Conservation (phyloP, 2,329 filamentous ascomycete species). For the Macroventuria anomochaeta region DNA sequence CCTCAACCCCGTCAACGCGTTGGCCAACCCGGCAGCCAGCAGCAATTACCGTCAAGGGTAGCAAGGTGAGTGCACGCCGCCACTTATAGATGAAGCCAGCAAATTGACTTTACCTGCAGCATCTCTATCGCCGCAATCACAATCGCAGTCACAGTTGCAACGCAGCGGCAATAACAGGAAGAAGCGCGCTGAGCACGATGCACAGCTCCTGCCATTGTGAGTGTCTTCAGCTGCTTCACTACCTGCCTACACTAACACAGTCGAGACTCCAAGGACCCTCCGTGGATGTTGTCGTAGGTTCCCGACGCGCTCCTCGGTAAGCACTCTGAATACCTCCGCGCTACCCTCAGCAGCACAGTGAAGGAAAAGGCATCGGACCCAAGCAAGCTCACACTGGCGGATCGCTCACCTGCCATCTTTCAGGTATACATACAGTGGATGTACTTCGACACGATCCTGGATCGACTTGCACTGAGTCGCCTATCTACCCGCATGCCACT, state of each 20-base stretch:
- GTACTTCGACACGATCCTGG: not conserved
- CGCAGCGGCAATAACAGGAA: not conserved
- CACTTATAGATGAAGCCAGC: no score
- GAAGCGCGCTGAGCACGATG: not conserved
- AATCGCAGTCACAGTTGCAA: not conserved
- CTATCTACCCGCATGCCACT: not conserved
- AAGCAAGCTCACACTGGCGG: not conserved
- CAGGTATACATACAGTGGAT: slow-evolving; percentile 10
- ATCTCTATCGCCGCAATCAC: not conserved
- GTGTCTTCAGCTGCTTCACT: not conserved
- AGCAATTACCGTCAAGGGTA: no score
- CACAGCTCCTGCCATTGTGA: not conserved
- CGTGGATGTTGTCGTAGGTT: not conserved
- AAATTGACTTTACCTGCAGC: no score
- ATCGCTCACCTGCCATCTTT: not conserved
- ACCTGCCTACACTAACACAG: not conserved
- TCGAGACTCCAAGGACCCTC: not conserved
- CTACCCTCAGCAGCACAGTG: not conserved
- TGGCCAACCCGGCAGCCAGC: no score
- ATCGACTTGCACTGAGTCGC: not conserved
- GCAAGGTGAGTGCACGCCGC: no score
- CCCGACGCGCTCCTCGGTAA: slow-evolving; percentile 2
- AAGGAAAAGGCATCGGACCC: not conserved
- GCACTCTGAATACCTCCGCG: slow-evolving; percentile 1
- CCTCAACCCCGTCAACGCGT: no score